These are phyloP conservation scores for Capsella rubella DNA, from an alignment of 441 rosid species.

Conservation along the genomic window DNA sequence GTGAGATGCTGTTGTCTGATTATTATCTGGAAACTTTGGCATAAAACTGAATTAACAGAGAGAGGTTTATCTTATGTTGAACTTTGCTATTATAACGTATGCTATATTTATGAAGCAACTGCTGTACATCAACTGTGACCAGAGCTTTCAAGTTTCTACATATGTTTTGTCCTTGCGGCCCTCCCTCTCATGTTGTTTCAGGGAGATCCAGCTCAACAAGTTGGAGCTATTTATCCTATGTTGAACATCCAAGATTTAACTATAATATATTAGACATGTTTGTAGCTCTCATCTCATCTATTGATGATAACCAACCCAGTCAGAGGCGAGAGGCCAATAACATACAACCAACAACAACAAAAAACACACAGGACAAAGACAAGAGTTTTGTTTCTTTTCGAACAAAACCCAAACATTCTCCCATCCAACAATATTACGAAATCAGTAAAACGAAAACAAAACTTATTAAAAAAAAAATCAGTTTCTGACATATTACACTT, in stretches of 20 bases:
- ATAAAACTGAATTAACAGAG: background rate
- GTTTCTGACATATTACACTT: background rate
- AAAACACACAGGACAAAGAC: background rate
- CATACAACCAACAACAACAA: background rate
- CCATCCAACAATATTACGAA: background rate
- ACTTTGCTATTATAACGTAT: constrained; percentile 15
- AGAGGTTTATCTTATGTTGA: constrained; percentile 13
- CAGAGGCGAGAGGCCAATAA: background rate
- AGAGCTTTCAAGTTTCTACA: too few species aligned
- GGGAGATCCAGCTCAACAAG: too few species aligned
- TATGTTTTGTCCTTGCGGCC: too few species aligned
- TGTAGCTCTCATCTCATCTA: background rate
- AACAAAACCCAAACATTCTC: background rate
- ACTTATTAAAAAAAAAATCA: background rate
- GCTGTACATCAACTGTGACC: background rate
- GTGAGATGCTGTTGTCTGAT: constrained; percentile 20
- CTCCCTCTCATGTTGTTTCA: too few species aligned
- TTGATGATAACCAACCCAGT: background rate
- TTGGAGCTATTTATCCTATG: too few species aligned
- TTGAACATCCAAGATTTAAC: too few species aligned
- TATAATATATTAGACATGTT: too few species aligned
- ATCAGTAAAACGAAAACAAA: constrained; percentile 3
- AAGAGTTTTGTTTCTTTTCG: background rate
- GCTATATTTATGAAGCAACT: background rate
- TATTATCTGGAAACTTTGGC: background rate